Evolutionary conservation across 1,139 yeast species (phyloP), one percentile per base, ranked within the genome.

Genomic region (Saccharomyces hybrid): DNA sequence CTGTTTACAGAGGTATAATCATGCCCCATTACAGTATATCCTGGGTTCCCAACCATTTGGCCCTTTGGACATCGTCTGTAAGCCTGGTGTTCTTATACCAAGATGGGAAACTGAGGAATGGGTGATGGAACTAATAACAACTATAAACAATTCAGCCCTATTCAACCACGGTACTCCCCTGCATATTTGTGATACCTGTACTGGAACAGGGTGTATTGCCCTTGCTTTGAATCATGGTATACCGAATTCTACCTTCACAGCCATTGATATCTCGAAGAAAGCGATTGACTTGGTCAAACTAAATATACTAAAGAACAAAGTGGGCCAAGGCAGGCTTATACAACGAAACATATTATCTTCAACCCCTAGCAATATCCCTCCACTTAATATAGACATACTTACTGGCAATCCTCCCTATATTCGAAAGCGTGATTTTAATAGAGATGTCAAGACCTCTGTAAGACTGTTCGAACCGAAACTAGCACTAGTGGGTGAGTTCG

Each of bases 51-150:
- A 91, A 71, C 98, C 98, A 1, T 93, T 93, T 73, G 96, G 95
- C 0, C 59, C 69, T 0, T 67, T 91, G 51, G 81, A 79, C 20
- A 76, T 93, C 2, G 59, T 64, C 32, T 88, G 96, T 64, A 64
- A 70, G 27, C 75, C 74, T 0, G 83, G 83, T 0, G 97, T 89
- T 1, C 72, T 93, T 56, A 90, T 93, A 47, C 99, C 99, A 0
- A 72, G 99, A 51, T 84, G 95, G 87, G 99, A 93, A 65, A 93
- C 99, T 0, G 98, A 93, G 66, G 96, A 89, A 63, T 91, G 98
- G 98, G 75, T 80, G 6, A 41, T 71, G 32, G 75, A 75, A 54
- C 64, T 88, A 31, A 71, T 74, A 0, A 57, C 60, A 0, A 41
- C 64, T 7, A 48, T 81, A 14, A 53, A 56, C 11, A 38, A 38